A percentile compares a stretch with the other conserved stretches of the same genome.
Conservation (phyloP, 768 basidiomycete species). For the Mycena vulgaris region DNA sequence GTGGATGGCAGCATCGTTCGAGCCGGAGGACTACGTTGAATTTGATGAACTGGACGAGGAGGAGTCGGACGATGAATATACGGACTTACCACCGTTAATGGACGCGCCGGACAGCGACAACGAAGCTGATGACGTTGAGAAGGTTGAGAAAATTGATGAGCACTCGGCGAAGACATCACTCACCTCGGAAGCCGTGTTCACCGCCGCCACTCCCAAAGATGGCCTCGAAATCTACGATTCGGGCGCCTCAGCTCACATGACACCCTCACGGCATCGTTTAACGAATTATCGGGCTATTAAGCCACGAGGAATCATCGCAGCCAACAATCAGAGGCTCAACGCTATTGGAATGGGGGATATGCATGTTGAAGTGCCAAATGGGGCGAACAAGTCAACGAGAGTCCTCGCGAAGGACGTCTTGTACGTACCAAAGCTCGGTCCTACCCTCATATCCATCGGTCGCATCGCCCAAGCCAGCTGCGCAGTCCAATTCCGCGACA, state of each 20-base stretch:
- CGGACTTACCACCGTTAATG: not conserved
- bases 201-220: not conserved
- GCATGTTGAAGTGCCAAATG: slow-evolving; percentile 42
- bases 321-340: slow-evolving; percentile 45
- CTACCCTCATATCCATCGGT: slow-evolving; percentile 50
- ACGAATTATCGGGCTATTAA: slow-evolving; percentile 45
- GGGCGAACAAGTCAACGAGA: slow-evolving; percentile 27
- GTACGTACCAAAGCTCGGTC: slow-evolving; percentile 47
- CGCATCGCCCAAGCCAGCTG: slow-evolving; percentile 45
- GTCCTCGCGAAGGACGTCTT: slow-evolving; percentile 48
- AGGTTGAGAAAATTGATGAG: not conserved
- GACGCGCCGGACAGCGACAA: slow-evolving; percentile 4
- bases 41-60: slow-evolving; percentile 6
- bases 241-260: slow-evolving; percentile 55
- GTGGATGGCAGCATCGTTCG: not conserved
- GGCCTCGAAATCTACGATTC: slow-evolving; percentile 52
- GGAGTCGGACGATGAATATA: not conserved
- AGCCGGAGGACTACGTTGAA: not conserved
- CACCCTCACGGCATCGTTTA: slow-evolving; percentile 48
- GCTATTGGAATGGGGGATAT: slow-evolving; percentile 51
- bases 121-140: not conserved
- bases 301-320: slow-evolving; percentile 47
- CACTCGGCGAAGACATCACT: no score
- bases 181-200: not conserved
- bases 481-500: slow-evolving; percentile 40